Evolutionary conservation across 805 yeast genomes (phyloP).

Genomic region (Candida taoyuanica): DNA sequence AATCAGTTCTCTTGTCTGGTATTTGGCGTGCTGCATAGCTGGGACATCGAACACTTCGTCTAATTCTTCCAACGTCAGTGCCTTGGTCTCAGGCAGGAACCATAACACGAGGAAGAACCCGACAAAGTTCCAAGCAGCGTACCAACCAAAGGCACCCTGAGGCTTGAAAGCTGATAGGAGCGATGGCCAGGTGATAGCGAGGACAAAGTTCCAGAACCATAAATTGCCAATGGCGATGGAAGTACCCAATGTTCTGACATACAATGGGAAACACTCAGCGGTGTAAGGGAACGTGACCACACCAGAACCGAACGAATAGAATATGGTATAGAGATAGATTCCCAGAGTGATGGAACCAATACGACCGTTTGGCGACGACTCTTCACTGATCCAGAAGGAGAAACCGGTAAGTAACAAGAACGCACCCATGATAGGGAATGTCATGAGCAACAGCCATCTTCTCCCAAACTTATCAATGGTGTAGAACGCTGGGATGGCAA

Average conservation of each 20-base stretch:
- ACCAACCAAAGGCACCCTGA: constrained; percentile 86
- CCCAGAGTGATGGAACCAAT: constrained; percentile 68
- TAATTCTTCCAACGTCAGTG: constrained; percentile 63
- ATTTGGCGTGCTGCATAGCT: constrained; percentile 47
- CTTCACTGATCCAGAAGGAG: constrained; percentile 62
- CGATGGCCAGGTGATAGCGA: constrained; percentile 78
- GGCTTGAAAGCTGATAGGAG: constrained; percentile 60
- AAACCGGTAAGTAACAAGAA: constrained; percentile 61
- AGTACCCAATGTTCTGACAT: constrained; percentile 77
- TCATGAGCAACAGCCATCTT: constrained; percentile 49
- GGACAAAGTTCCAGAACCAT: constrained; percentile 68
- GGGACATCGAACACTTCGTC: constrained; percentile 67
- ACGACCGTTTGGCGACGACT: constrained; percentile 40
- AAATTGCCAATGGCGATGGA: constrained; percentile 71
- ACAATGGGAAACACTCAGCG: constrained; percentile 79
- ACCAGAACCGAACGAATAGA: constrained; percentile 83
- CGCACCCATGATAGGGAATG: constrained; percentile 62
- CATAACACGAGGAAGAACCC: constrained; percentile 69
- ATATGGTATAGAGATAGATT: constrained; percentile 65
- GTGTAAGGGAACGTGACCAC: constrained; percentile 88
- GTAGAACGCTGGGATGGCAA: constrained; percentile 79
- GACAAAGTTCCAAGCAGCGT: constrained; percentile 77
- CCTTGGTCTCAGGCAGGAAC: constrained; percentile 65
- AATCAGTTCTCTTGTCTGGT: constrained; percentile 36
- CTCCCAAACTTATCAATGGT: constrained; percentile 79